phyloP scores from a whole-genome alignment of 2,329 filamentous ascomycete species.

The Alternaria brassicae region DNA sequence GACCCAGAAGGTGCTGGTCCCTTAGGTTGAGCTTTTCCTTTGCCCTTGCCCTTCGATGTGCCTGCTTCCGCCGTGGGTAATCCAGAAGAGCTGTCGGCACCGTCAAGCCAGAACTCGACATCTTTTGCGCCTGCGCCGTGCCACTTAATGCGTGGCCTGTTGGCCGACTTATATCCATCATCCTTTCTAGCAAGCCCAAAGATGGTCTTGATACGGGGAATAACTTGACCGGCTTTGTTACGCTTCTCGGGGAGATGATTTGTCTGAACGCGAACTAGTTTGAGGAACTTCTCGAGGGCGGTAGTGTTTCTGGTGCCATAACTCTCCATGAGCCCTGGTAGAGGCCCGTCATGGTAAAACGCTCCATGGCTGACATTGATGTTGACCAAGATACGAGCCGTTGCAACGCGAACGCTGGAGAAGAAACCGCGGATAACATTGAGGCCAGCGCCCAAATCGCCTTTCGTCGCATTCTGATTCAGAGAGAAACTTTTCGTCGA shows the following conservation, averaged over 20 bases:
- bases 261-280: constrained; percentile 43
- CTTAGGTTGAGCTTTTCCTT: constrained; percentile 9
- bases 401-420: constrained; percentile 64
- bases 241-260: constrained; percentile 46
- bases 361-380: constrained; percentile 66
- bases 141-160: constrained; percentile 20
- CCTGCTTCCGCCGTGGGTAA: constrained; percentile 11
- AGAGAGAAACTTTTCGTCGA: constrained; percentile 53
- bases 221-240: constrained; percentile 42
- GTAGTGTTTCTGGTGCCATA: constrained; percentile 23
- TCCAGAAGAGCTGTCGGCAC: background rate
- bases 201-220: constrained; percentile 51
- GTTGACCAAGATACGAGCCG: constrained; percentile 65
- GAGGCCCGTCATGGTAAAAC: constrained; percentile 58
- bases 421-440: constrained; percentile 67
- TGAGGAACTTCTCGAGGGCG: constrained; percentile 48
- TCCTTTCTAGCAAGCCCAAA: constrained; percentile 47
- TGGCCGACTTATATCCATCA: constrained; percentile 41
- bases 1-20: constrained; percentile 5
- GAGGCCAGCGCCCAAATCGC: constrained; percentile 59
- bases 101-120: constrained; percentile 33
- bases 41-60: constrained; percentile 19
- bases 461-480: constrained; percentile 48
- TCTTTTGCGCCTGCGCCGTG: constrained; percentile 31
- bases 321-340: constrained; percentile 40